Evolutionary conservation across 2,329 filamentous ascomycete genomes (phyloP).

Genomic region (Neodidymelliopsis sp.): DNA sequence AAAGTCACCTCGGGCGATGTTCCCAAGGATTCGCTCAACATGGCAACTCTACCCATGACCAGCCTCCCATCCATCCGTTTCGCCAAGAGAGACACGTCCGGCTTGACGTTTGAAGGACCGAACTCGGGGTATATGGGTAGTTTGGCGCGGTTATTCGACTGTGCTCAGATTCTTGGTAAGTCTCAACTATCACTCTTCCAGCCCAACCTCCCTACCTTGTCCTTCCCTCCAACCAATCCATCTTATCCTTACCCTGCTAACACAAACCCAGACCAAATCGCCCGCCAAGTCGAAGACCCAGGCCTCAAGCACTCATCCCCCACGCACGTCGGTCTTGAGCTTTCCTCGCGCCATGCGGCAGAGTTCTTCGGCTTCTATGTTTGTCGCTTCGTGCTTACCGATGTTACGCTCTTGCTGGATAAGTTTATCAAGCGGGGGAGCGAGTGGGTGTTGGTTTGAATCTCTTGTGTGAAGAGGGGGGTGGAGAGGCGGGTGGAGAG

Average conservation of each 20-base stretch:
- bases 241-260: slow-evolving; percentile 10
- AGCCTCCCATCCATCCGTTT: slow-evolving; percentile 78
- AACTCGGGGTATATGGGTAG: slow-evolving; percentile 92
- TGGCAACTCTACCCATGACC: slow-evolving; percentile 65
- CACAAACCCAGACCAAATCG: slow-evolving; percentile 81
- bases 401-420: slow-evolving; percentile 84
- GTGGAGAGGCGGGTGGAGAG: slow-evolving; percentile 8
- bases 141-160: slow-evolving; percentile 89
- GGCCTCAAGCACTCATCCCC: slow-evolving; percentile 89
- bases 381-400: slow-evolving; percentile 90
- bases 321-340: slow-evolving; percentile 92
- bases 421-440: slow-evolving; percentile 97
- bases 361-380: slow-evolving; percentile 99
- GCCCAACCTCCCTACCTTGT: slow-evolving; percentile 3
- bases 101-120: slow-evolving; percentile 78
- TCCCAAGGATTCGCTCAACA: slow-evolving; percentile 66
- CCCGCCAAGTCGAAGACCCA: slow-evolving; percentile 93
- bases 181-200: slow-evolving; percentile 19
- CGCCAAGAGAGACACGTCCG: slow-evolving; percentile 73
- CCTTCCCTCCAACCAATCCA: neutral
- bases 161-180: slow-evolving; percentile 90
- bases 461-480: slow-evolving; percentile 12
- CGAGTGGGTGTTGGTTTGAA: slow-evolving; percentile 82
- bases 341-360: slow-evolving; percentile 90
- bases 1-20: slow-evolving; percentile 45